phyloP scores from a whole-genome alignment of 306 rosid genomes.

The Dryas octopetala region DNA sequence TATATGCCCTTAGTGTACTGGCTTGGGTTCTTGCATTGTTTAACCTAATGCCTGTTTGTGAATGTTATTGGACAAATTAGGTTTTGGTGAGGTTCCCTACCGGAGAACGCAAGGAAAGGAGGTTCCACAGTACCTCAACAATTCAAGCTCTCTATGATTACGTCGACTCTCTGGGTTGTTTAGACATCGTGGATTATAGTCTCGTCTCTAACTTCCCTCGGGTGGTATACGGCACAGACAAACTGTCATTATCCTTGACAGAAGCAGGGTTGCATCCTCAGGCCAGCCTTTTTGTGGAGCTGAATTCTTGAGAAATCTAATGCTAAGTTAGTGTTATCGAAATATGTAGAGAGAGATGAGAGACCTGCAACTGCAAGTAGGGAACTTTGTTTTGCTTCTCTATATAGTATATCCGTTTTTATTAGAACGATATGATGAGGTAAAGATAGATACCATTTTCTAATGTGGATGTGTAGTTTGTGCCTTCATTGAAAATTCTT shows the following conservation, averaged over 20 bases:
- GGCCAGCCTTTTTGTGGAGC: conserved; percentile 63
- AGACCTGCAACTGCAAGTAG: conserved; percentile 17
- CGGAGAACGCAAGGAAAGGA: conserved; percentile 92
- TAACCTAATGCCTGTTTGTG: conserved; percentile 10
- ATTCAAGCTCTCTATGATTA: conserved; percentile 82
- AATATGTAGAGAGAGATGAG: conserved; percentile 2
- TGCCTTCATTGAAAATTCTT: conserved; percentile 3
- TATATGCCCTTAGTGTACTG: not conserved
- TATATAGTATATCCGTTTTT: not conserved
- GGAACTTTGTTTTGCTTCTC: not conserved
- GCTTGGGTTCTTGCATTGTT: not conserved
- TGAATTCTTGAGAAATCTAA: conserved; percentile 27
- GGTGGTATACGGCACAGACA: conserved; percentile 69
- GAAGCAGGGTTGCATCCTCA: conserved; percentile 97
- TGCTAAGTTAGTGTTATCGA: not conserved
- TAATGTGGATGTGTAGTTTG: conserved; percentile 10
- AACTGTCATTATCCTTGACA: conserved; percentile 58
- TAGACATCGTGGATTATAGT: conserved; percentile 61
- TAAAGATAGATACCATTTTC: conserved; percentile 17
- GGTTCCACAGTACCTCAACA: conserved; percentile 63
- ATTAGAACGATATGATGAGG: conserved; percentile 21
- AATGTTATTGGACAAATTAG: conserved; percentile 37
- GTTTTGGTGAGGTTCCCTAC: conserved; percentile 94
- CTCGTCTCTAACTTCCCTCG: conserved; percentile 95
- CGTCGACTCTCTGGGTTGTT: conserved; percentile 83